Percentiles rank a stretch among this genome's conserved stretches.
Evolutionary conservation across 495 filamentous ascomycete species (phyloP).

Genomic region (Penicillium soppii): DNA sequence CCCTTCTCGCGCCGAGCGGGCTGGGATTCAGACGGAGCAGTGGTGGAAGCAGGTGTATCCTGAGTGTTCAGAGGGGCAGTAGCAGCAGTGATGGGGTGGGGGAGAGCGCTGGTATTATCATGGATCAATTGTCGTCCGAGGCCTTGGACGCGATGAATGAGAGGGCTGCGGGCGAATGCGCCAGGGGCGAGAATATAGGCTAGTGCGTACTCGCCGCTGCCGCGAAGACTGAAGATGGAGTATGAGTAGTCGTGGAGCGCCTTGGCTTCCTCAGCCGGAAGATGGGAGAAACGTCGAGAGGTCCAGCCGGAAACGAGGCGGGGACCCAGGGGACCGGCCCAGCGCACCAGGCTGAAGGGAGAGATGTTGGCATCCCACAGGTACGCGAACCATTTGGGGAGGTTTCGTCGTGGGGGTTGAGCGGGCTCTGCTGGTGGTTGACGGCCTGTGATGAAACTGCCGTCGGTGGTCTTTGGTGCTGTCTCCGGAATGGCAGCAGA

Average conservation of each 20-base stretch:
- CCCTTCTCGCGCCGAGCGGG: slow-evolving; percentile 62
- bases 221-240: slow-evolving; percentile 86
- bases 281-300: slow-evolving; percentile 82
- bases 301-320: slow-evolving; percentile 95
- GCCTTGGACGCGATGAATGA: slow-evolving; percentile 83
- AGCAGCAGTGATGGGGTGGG: slow-evolving; percentile 8
- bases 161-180: slow-evolving; percentile 83
- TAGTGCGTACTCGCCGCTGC: slow-evolving; percentile 93
- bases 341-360: slow-evolving; percentile 85
- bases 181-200: slow-evolving; percentile 92
- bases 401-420: slow-evolving; percentile 54
- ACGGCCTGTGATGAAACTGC: slow-evolving; percentile 57
- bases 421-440: slow-evolving; percentile 25
- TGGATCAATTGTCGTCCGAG: slow-evolving; percentile 68
- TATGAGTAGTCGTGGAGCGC: slow-evolving; percentile 91
- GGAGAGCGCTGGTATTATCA: slow-evolving; percentile 15
- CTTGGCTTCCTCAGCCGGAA: slow-evolving; percentile 77
- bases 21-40: slow-evolving; percentile 8
- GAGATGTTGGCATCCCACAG: slow-evolving; percentile 98
- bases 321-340: slow-evolving; percentile 88
- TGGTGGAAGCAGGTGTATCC: slow-evolving; percentile 7
- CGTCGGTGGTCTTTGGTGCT: slow-evolving; percentile 49
- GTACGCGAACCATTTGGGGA: slow-evolving; percentile 83
- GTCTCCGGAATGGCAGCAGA: slow-evolving; percentile 26
- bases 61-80: slow-evolving; percentile 4